Evolutionary conservation across 2,329 filamentous ascomycete species (phyloP).

Genomic region (Malbranchea zuffiana): DNA sequence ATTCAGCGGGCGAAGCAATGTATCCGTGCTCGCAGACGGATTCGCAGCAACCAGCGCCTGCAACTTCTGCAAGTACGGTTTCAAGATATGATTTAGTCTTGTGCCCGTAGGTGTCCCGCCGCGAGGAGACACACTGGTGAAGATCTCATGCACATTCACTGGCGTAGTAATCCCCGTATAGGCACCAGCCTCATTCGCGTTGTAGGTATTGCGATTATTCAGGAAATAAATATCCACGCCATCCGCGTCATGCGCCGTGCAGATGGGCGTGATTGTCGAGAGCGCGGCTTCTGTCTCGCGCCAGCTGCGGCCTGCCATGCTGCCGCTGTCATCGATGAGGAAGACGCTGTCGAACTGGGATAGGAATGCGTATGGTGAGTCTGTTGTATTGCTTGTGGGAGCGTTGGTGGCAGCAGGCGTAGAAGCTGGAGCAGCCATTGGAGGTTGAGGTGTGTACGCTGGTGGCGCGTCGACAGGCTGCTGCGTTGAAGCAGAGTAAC

Average conservation of each 20-base stretch:
- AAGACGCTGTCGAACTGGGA: conserved; percentile 74
- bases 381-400: conserved; percentile 25
- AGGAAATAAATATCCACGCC: conserved; percentile 89
- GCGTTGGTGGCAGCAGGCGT: neutral
- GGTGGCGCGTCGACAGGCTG: conserved; percentile 1
- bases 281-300: conserved; percentile 60
- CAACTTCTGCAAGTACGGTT: conserved; percentile 55
- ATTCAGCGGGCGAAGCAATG: conserved; percentile 63
- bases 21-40: conserved; percentile 15
- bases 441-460: neutral
- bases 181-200: conserved; percentile 36
- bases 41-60: conserved; percentile 25
- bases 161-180: conserved; percentile 56
- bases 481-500: too few species aligned
- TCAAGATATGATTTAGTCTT: conserved; percentile 59
- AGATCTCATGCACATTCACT: conserved; percentile 54
- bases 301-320: conserved; percentile 73
- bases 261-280: conserved; percentile 65
- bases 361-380: conserved; percentile 68
- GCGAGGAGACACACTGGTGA: conserved; percentile 52
- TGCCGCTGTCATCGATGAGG: conserved; percentile 82
- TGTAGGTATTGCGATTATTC: conserved; percentile 48
- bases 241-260: conserved; percentile 65
- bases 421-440: neutral
- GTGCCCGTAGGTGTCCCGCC: conserved; percentile 65